phyloP scores from a whole-genome alignment of 1,284 basidiomycete species.

The Peniophora sp. region DNA sequence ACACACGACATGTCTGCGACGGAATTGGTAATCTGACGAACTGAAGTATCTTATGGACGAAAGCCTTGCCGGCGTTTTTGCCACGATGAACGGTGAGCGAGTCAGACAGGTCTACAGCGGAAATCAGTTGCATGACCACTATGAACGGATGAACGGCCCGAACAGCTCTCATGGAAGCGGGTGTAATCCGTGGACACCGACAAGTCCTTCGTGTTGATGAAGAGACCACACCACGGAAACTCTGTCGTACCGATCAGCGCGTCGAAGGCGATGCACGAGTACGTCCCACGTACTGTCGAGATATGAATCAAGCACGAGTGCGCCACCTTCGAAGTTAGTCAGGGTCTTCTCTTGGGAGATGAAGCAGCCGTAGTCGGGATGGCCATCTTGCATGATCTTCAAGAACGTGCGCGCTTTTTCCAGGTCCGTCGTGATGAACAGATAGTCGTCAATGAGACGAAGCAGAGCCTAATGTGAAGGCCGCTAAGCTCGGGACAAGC shows the following conservation, averaged over 20 bases:
- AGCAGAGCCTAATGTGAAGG: conserved; percentile 55
- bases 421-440: conserved; percentile 75
- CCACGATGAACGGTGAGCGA: conserved; percentile 62
- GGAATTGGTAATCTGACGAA: conserved; percentile 26
- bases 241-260: conserved; percentile 29
- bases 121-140: not conserved
- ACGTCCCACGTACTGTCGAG: not conserved
- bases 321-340: conserved; percentile 65
- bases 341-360: conserved; percentile 87
- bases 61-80: conserved; percentile 47
- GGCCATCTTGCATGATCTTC: conserved; percentile 74
- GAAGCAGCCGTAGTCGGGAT: conserved; percentile 89
- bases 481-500: not conserved
- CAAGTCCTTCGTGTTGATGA: conserved; percentile 69
- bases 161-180: conserved; percentile 54
- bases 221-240: conserved; percentile 88
- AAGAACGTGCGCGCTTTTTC: conserved; percentile 67
- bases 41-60: conserved; percentile 65
- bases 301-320: not conserved
- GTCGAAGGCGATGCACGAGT: not conserved
- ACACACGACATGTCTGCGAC: not conserved
- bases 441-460: conserved; percentile 90
- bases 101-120: conserved; percentile 41
- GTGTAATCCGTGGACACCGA: conserved; percentile 73
- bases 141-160: not conserved